Conservation (phyloP, 2,329 filamentous ascomycete genomes). For the Pseudogymnoascus sp. region DNA sequence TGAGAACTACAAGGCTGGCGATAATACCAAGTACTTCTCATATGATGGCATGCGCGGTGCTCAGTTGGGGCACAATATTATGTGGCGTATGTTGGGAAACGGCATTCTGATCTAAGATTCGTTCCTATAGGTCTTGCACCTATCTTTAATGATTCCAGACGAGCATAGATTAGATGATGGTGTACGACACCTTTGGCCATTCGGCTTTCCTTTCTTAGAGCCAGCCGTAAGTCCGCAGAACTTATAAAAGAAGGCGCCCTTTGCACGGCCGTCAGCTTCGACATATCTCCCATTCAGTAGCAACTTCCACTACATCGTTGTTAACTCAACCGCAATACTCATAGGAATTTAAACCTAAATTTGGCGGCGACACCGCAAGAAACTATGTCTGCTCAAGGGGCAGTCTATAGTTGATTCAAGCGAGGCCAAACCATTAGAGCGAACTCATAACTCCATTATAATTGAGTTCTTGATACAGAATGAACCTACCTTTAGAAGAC, state of each 20-base stretch:
- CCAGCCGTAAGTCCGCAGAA: neutral
- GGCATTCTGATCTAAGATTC: neutral
- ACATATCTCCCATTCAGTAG: neutral
- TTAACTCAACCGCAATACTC: neutral
- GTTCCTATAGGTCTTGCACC: neutral
- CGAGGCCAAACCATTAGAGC: neutral
- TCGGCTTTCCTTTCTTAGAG: neutral
- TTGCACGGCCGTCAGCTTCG: neutral
- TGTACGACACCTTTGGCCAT: neutral
- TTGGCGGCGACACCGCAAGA: neutral
- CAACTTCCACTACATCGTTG: neutral
- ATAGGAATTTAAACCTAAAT: neutral
- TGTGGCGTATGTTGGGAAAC: neutral
- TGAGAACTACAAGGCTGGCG: neutral
- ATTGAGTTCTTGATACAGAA: neutral
- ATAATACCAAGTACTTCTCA: neutral
- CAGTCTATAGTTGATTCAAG: neutral
- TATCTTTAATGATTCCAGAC: neutral
- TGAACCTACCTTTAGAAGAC: neutral
- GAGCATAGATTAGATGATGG: neutral
- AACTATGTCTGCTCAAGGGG: neutral
- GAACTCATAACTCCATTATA: neutral
- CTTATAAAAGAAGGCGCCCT: neutral
- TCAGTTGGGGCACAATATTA: neutral
- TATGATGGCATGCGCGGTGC: neutral